These are phyloP conservation scores for Cryphonectria carpinicola DNA, from an alignment of 2,329 filamentous ascomycete species.

Conservation along the genomic window DNA sequence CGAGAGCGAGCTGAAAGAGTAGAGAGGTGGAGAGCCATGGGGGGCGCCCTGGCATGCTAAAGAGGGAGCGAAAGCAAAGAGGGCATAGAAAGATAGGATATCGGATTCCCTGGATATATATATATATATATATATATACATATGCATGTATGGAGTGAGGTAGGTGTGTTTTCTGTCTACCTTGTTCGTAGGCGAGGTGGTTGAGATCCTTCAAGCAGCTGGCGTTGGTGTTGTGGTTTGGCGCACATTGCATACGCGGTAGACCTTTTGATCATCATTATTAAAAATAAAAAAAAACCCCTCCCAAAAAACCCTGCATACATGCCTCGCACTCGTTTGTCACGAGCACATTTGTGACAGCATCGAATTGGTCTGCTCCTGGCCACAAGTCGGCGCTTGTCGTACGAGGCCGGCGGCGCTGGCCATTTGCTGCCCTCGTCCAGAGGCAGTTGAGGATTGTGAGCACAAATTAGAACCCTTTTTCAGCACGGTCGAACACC, in stretches of 20 bases:
- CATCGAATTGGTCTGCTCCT: not conserved
- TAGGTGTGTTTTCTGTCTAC: not conserved
- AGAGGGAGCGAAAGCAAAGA: not conserved
- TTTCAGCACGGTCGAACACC: not conserved
- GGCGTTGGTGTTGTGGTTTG: not conserved
- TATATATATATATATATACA: too few species aligned
- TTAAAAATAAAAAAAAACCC: too few species aligned
- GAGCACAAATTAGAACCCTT: too few species aligned
- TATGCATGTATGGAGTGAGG: not conserved
- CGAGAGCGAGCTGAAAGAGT: slow-evolving; percentile 31
- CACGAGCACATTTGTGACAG: too few species aligned
- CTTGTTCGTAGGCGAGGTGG: not conserved
- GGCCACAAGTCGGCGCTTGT: not conserved
- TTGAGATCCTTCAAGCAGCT: not conserved
- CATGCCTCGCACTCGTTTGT: not conserved
- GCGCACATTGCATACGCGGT: not conserved
- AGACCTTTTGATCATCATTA: not conserved
- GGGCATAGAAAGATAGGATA: not conserved
- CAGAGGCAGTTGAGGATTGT: not conserved
- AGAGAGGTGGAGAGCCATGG: slow-evolving; percentile 1
- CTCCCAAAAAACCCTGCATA: too few species aligned
- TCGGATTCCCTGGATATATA: not conserved
- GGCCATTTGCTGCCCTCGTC: not conserved
- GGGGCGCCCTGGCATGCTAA: not conserved
- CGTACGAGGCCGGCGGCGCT: not conserved